Percentiles rank a stretch among this genome's conserved stretches.
Evolutionary conservation across 2,329 filamentous ascomycete species (phyloP).

Genomic region (Paecilomyces variotii): DNA sequence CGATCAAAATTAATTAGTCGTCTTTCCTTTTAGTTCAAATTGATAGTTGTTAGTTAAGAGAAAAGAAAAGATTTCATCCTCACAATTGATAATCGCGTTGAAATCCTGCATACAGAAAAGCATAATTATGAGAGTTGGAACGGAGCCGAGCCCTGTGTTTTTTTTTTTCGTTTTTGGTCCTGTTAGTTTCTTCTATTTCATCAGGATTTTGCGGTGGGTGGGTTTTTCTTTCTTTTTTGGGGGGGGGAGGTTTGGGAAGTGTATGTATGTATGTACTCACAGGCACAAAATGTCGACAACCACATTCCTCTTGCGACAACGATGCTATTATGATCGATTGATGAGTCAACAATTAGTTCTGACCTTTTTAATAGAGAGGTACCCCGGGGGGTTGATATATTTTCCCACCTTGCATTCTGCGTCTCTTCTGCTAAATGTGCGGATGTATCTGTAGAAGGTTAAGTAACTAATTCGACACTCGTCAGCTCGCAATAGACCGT

Average conservation of each 20-base stretch:
- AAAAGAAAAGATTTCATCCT: background rate
- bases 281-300: background rate
- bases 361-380: background rate
- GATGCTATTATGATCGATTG: background rate
- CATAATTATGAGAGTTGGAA: slow-evolving; percentile 32
- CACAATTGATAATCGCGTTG: slow-evolving; percentile 23
- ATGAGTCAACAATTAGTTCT: background rate
- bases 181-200: background rate
- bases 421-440: slow-evolving; percentile 34
- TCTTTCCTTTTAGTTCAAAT: background rate
- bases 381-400: background rate
- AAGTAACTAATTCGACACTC: background rate
- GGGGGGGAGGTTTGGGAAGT: background rate
- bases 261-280: background rate
- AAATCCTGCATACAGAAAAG: slow-evolving; percentile 37
- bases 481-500: background rate
- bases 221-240: too few species aligned
- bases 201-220: background rate
- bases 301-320: background rate
- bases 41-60: too few species aligned
- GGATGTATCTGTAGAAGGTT: slow-evolving; percentile 16
- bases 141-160: slow-evolving; percentile 28
- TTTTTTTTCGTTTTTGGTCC: slow-evolving; percentile 2
- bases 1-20: too few species aligned
- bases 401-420: slow-evolving; percentile 21